phyloP scores from a whole-genome alignment of 257 asterid species.

The Nicotiana benthamiana region DNA sequence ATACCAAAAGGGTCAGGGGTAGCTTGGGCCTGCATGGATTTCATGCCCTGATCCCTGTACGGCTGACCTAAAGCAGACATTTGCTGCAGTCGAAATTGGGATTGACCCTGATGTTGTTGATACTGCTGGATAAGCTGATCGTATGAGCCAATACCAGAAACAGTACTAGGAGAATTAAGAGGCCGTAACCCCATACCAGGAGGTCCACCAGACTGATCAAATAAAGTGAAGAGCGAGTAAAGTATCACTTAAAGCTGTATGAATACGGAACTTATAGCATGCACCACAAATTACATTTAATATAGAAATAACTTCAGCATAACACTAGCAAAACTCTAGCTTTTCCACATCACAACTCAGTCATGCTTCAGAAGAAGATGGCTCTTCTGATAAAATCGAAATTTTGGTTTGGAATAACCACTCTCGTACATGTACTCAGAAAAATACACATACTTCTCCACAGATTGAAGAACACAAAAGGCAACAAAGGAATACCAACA shows the following conservation, averaged over 20 bases:
- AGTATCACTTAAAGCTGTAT: background rate
- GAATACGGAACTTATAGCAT: background rate
- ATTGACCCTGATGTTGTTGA: slow-evolving; percentile 81
- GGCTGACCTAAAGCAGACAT: slow-evolving; percentile 78
- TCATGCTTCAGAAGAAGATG: background rate
- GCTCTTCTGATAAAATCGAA: background rate
- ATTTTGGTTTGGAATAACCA: background rate
- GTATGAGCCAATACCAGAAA: slow-evolving; percentile 72
- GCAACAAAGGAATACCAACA: background rate
- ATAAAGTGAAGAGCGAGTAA: background rate
- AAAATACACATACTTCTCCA: background rate
- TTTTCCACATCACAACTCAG: background rate
- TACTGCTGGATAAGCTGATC: slow-evolving; percentile 91
- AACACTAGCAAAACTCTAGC: background rate
- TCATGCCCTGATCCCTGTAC: slow-evolving; percentile 80
- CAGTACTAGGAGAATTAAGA: slow-evolving; percentile 58
- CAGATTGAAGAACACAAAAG: background rate
- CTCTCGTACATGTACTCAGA: background rate
- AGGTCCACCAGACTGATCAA: slow-evolving; percentile 64
- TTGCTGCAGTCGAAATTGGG: slow-evolving; percentile 84
- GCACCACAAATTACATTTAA: background rate
- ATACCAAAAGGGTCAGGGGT: slow-evolving; percentile 76
- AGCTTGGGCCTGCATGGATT: slow-evolving; percentile 54
- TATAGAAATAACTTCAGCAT: background rate
- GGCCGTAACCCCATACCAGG: slow-evolving; percentile 74